A percentile compares a stretch with the other conserved stretches of the same genome.
Conservation (phyloP, 805 yeast species). For the Kodamaea neixiangensis region DNA sequence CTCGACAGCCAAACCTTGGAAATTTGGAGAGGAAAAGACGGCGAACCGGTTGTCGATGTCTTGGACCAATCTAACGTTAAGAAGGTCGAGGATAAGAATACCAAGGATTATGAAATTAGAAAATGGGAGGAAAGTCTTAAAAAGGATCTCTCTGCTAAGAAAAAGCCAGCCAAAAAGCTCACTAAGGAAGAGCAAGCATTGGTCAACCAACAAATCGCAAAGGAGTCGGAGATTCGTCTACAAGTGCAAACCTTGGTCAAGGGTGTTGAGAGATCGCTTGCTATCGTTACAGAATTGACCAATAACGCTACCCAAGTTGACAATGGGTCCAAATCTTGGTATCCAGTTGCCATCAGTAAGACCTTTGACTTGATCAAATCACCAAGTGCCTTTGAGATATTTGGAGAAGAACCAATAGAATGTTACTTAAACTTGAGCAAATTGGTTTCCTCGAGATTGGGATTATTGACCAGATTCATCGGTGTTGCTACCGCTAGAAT, state of each 20-base stretch:
- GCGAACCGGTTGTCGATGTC: conserved; percentile 67
- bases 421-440: conserved; percentile 58
- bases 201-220: conserved; percentile 61
- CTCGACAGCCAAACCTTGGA: conserved; percentile 52
- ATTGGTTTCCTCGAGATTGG: conserved; percentile 54
- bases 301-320: conserved; percentile 51
- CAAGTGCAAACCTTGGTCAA: conserved; percentile 41
- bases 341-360: conserved; percentile 58
- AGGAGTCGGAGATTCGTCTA: conserved; percentile 60
- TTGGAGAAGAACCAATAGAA: conserved; percentile 46
- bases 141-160: conserved; percentile 66
- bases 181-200: conserved; percentile 74
- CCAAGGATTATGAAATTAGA: conserved; percentile 80
- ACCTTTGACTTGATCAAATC: conserved; percentile 49
- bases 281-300: conserved; percentile 56
- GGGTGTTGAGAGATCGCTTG: conserved; percentile 49
- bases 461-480: conserved; percentile 49
- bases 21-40: conserved; percentile 72
- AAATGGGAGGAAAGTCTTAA: conserved; percentile 90
- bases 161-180: conserved; percentile 52
- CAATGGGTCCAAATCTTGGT: conserved; percentile 73
- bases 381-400: conserved; percentile 29
- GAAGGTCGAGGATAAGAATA: conserved; percentile 60
- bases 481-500: conserved; percentile 74
- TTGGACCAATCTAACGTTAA: conserved; percentile 44